A percentile compares a stretch with the other conserved stretches of the same genome.
These are phyloP conservation scores for Ganoderma lucidum DNA, from an alignment of 1,284 basidiomycete species.

Conservation along the genomic window DNA sequence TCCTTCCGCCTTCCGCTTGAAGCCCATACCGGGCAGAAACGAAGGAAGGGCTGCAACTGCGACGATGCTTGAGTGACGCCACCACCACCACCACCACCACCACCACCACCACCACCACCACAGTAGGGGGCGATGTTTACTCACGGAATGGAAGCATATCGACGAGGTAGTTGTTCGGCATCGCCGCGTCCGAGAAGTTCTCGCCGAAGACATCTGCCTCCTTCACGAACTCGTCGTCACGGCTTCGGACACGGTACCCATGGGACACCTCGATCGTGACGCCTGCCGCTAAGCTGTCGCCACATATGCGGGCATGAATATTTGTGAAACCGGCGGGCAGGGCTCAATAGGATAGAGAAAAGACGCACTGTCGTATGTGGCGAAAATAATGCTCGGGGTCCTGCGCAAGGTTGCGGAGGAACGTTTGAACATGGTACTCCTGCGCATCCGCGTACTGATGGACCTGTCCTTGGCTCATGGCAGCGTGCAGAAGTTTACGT, in stretches of 20 bases:
- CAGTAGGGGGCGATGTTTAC: neutral
- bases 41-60: constrained; percentile 33
- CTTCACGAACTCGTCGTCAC: constrained; percentile 36
- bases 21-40: constrained; percentile 37
- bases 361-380: constrained; percentile 24
- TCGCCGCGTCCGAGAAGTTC: constrained; percentile 32
- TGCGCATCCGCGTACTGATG: constrained; percentile 10
- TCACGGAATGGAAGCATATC: constrained; percentile 43
- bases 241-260: constrained; percentile 25
- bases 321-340: neutral
- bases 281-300: constrained; percentile 19
- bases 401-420: constrained; percentile 20
- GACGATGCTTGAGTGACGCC: neutral
- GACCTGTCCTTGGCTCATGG: constrained; percentile 20
- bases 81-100: neutral
- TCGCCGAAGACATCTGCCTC: constrained; percentile 31
- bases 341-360: neutral
- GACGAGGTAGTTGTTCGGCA: constrained; percentile 36
- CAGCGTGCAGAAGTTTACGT: constrained; percentile 19
- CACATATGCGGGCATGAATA: neutral
- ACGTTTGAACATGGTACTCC: constrained; percentile 18
- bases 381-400: constrained; percentile 18
- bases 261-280: constrained; percentile 28
- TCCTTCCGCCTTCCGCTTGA: constrained; percentile 27
- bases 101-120: neutral